Evolutionary conservation across 108 stramenopile species (phyloP).

Genomic region (Pseudonitzschia pungens): DNA sequence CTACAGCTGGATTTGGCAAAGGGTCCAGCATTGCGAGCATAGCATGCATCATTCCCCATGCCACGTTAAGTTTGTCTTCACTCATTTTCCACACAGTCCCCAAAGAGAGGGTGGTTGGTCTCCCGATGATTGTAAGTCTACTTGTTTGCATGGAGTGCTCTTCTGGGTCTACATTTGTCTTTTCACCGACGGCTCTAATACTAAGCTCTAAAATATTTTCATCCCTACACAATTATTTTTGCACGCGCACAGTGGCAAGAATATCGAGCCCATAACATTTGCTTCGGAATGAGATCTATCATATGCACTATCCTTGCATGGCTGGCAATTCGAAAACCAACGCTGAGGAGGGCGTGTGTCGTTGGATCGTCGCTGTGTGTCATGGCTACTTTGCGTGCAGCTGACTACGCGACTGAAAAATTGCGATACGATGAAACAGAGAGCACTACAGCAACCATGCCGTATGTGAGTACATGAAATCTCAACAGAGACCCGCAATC

Average conservation of each 20-base stretch:
- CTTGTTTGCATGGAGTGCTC: too few relatives aligned
- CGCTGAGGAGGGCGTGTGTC: conserved; percentile 30
- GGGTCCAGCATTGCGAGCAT: neutral
- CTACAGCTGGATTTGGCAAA: conserved; percentile 48
- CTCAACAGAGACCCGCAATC: too few relatives aligned
- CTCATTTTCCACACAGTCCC: conserved; percentile 69
- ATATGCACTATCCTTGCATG: conserved; percentile 32
- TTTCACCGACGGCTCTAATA: too few relatives aligned
- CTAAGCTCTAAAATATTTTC: too few relatives aligned
- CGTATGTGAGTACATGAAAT: conserved; percentile 34
- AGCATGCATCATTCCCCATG: conserved; percentile 56
- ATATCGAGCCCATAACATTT: conserved; percentile 58
- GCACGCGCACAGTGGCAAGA: conserved; percentile 46
- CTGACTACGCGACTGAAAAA: conserved; percentile 51
- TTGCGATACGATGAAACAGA: conserved; percentile 38
- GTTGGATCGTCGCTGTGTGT: conserved; percentile 28
- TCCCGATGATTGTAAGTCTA: conserved; percentile 42
- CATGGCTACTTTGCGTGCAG: conserved; percentile 32
- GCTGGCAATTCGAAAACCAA: conserved; percentile 12
- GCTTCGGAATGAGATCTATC: conserved; percentile 52
- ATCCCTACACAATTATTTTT: too few relatives aligned
- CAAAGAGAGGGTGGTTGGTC: conserved; percentile 54
- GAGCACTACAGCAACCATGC: conserved; percentile 68
- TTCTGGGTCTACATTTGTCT: too few relatives aligned
- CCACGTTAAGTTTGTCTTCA: conserved; percentile 44